Conservation (phyloP, 345 rosid genomes). For the Hibiscus tridactylites region DNA sequence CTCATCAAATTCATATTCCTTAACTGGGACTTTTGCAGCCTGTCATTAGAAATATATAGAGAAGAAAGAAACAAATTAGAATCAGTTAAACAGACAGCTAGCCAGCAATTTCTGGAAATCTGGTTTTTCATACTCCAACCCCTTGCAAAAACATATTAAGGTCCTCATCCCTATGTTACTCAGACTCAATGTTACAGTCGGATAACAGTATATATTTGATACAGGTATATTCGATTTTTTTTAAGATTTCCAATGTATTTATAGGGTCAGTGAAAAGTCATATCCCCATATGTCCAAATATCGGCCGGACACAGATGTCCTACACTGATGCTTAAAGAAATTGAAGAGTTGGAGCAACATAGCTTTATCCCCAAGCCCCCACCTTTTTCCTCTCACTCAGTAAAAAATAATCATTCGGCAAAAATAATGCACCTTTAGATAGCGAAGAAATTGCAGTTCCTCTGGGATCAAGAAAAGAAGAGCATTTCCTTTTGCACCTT, state of each 20-base stretch:
- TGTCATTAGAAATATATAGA: constrained; percentile 14
- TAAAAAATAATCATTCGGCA: neutral
- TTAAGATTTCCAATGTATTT: neutral
- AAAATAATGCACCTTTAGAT: constrained; percentile 56
- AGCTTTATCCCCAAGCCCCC: neutral
- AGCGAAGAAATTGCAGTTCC: constrained; percentile 80
- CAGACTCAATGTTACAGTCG: neutral
- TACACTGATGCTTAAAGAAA: neutral
- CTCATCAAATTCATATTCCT: constrained; percentile 76
- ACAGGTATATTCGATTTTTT: neutral
- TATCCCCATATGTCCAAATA: neutral
- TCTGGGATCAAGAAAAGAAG: constrained; percentile 87
- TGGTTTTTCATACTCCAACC: neutral
- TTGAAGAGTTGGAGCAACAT: neutral
- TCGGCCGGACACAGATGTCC: neutral
- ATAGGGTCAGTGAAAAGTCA: neutral
- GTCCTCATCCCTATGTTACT: neutral
- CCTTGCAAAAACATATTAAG: neutral
- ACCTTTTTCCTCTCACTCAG: neutral
- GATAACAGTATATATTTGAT: neutral
- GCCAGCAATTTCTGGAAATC: neutral
- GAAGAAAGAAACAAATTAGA: neutral
- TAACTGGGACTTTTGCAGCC: constrained; percentile 92
- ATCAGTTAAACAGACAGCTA: neutral
- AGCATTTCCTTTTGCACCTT: constrained; percentile 95